Conservation (phyloP, 1,284 basidiomycete genomes). For the Fomitopsis palustris region DNA sequence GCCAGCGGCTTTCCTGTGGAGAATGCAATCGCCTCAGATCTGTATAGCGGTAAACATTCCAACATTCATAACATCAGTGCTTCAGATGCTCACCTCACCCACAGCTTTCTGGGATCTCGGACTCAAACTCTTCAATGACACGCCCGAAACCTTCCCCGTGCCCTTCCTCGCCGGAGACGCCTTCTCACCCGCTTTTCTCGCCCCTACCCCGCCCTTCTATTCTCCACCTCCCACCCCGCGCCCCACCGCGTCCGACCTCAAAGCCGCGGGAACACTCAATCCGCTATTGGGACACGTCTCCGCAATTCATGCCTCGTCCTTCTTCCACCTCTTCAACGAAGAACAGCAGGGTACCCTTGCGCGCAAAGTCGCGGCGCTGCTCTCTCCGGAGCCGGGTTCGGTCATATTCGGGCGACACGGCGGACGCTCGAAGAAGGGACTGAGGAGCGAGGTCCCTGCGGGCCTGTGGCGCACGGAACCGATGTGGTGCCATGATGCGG, state of each 20-base stretch:
- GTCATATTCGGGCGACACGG: conserved; percentile 32
- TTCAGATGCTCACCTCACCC: neutral
- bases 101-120: conserved; percentile 28
- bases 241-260: conserved; percentile 32
- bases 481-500: conserved; percentile 33
- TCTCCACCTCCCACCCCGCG: conserved; percentile 18
- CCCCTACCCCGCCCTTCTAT: conserved; percentile 16
- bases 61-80: neutral
- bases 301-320: conserved; percentile 40
- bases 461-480: conserved; percentile 4
- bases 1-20: conserved; percentile 34
- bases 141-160: conserved; percentile 36
- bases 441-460: conserved; percentile 2
- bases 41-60: conserved; percentile 23
- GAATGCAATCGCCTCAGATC: conserved; percentile 31
- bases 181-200: conserved; percentile 33
- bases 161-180: conserved; percentile 40
- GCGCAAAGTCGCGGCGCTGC: conserved; percentile 33
- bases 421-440: conserved; percentile 17
- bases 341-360: conserved; percentile 37
- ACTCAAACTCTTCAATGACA: conserved; percentile 27
- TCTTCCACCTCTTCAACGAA: conserved; percentile 48
- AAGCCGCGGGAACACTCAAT: conserved; percentile 25
- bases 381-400: conserved; percentile 32
- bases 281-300: conserved; percentile 33